Base-by-base conservation (phyloP, 345 rosid genomes). In the Citropsis articulata region DNA sequence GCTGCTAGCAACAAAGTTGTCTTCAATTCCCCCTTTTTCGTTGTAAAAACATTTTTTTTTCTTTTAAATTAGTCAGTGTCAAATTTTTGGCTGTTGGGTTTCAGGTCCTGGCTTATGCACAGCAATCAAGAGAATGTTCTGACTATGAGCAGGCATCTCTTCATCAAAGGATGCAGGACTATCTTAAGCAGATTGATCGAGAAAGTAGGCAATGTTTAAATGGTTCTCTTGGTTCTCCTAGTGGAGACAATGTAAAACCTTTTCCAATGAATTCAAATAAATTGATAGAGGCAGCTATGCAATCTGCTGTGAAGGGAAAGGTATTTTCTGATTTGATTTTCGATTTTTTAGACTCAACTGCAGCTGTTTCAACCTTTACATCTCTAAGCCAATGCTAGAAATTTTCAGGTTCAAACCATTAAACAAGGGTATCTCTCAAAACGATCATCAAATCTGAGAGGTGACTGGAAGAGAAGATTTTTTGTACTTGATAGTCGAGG, bases 401-500 rank as follows among this genome's bases (percentile, higher is more conserved):
- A 68, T 61, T 42, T 75, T 70, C 88, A 92, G 97, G 94, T 92
- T 69, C 91, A 90, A 87, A 90, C 92, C 59, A 90, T 92, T 71
- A 86, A 93, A 69, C 94, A 92, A 84, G 97, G 97, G 30, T 92
- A 90, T 84, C 84, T 92, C 21, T 89, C 97, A 36, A 92, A 92
- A 83, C 91, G 97, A 79, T 92, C 97, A n/a, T 90, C 94, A 76
- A 92, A 90, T 82, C 77, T 92, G 85, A 89, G 97, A 79, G 94
- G 90, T 74, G 91, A 90, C 70, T 92, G 97, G 94, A 92, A 92
- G 81, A 88, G 97, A 84, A 88, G 97, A 75, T 92, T 85, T 83
- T 92, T 92, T 85, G 90, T 92, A 65, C 94, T 92, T 74, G 97
- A 92, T 81, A 92, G 91, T 81, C 89, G 93, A 67, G 97, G 97